Evolutionary conservation across 768 basidiomycete genomes (phyloP).

Genomic region (Aureoboletus auriporus): DNA sequence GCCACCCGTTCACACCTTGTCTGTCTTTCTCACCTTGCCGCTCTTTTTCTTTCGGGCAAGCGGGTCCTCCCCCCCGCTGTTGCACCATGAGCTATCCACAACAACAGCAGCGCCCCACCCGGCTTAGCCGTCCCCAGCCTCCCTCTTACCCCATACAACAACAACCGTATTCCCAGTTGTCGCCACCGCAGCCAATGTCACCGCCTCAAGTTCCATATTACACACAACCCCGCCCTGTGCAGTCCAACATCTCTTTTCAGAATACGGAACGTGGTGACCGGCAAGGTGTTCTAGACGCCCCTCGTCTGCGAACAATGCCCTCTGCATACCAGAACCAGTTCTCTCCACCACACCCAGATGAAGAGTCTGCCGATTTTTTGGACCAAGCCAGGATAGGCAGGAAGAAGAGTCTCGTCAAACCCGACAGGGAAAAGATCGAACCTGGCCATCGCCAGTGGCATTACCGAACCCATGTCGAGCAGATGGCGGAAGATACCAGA

Average conservation of each 20-base stretch:
- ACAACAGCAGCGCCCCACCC: constrained; percentile 34
- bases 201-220: constrained; percentile 12
- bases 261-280: constrained; percentile 68
- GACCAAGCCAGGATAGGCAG: constrained; percentile 57
- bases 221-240: constrained; percentile 21
- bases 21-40: constrained; percentile 10
- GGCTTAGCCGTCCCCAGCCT: constrained; percentile 29
- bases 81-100: constrained; percentile 38
- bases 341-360: constrained; percentile 36
- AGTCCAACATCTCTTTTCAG: constrained; percentile 63
- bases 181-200: constrained; percentile 18
- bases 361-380: constrained; percentile 31
- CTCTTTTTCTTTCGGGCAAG: constrained; percentile 13
- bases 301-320: constrained; percentile 44
- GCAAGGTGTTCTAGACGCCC: constrained; percentile 50
- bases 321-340: constrained; percentile 44
- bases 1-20: constrained; percentile 10
- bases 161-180: constrained; percentile 18
- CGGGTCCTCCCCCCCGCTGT: constrained; percentile 2
- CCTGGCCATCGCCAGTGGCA: constrained; percentile 93
- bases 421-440: constrained; percentile 95
- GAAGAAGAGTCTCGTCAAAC: constrained; percentile 89
- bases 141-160: constrained; percentile 36
- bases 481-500: constrained; percentile 65
- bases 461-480: constrained; percentile 84